phyloP scores from a whole-genome alignment of 495 filamentous ascomycete species.

The Talaromyces stipitatus region DNA sequence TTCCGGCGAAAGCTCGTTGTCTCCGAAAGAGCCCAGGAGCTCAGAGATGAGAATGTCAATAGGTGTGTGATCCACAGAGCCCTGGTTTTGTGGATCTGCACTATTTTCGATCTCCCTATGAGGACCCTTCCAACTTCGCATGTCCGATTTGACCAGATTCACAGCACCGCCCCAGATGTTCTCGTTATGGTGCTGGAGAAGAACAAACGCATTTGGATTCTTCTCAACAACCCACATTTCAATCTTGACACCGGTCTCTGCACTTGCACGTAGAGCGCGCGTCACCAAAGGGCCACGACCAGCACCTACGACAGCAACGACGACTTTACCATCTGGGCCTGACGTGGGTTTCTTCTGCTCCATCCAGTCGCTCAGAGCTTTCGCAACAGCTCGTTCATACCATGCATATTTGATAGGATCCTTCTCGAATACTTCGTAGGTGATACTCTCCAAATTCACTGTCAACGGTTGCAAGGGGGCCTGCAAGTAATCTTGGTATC shows the following conservation, averaged over 20 bases:
- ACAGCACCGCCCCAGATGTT: constrained; percentile 65
- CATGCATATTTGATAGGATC: constrained; percentile 97
- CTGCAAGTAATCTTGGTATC: constrained; percentile 92
- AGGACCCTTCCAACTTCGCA: constrained; percentile 88
- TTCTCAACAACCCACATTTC: constrained; percentile 93
- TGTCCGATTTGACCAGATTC: constrained; percentile 87
- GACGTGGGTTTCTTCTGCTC: constrained; percentile 63
- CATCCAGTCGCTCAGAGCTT: constrained; percentile 76
- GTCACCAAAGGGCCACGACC: constrained; percentile 88
- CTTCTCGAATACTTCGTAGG: constrained; percentile 98
- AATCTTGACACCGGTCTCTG: constrained; percentile 65
- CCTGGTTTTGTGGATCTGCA: neutral
- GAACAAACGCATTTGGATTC: constrained; percentile 94
- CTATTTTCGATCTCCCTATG: constrained; percentile 16
- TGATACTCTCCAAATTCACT: constrained; percentile 93
- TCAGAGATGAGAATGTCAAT: constrained; percentile 94
- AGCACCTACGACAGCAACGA: constrained; percentile 88
- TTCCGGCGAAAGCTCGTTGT: constrained; percentile 87
- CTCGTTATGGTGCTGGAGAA: constrained; percentile 80
- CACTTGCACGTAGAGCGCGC: constrained; percentile 71
- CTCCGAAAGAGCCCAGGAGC: constrained; percentile 84
- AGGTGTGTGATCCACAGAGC: constrained; percentile 35
- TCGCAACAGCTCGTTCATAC: constrained; percentile 78
- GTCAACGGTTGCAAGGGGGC: constrained; percentile 89
- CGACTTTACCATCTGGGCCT: constrained; percentile 58